Conservation (phyloP, 129 eudicot species). For the Pulicaria dysenterica region DNA sequence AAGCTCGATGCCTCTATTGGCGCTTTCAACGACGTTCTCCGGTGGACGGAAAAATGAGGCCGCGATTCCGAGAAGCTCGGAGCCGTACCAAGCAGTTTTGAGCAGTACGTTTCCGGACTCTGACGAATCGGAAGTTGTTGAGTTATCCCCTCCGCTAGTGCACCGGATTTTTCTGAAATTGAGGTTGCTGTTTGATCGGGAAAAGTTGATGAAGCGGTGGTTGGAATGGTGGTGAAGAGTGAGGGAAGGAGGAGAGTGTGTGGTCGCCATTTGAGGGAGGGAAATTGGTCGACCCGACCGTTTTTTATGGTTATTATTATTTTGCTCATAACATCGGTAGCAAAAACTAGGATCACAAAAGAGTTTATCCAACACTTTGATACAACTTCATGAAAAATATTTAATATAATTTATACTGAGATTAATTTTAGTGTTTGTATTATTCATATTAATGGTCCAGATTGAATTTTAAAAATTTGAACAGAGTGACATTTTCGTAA, state of each 20-base stretch:
- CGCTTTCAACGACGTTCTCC: constrained; percentile 23
- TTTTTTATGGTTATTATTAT: not conserved
- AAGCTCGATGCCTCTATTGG: constrained; percentile 19
- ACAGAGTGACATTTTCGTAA: no score
- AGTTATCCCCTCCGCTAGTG: constrained; percentile 32
- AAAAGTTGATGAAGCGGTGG: not conserved
- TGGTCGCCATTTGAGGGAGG: constrained; percentile 43
- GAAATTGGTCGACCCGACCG: not conserved
- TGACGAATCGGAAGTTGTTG: constrained; percentile 37
- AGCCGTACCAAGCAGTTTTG: constrained; percentile 90
- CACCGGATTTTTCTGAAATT: constrained; percentile 39
- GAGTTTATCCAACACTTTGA: no score
- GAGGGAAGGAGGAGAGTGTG: constrained; percentile 25
- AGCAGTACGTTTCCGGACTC: constrained; percentile 75
- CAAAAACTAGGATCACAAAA: no score
- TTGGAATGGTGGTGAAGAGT: constrained; percentile 26
- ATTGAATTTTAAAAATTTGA: no score
- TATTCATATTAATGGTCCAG: no score
- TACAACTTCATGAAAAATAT: no score
- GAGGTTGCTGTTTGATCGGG: constrained; percentile 30
- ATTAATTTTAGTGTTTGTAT: no score
- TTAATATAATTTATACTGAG: no score
- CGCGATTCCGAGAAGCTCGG: constrained; percentile 89
- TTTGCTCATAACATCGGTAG: not conserved
- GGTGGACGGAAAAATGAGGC: constrained; percentile 88